These are phyloP conservation scores for Gautieria morchelliformis DNA, from an alignment of 768 basidiomycete genomes.

Conservation along the genomic window DNA sequence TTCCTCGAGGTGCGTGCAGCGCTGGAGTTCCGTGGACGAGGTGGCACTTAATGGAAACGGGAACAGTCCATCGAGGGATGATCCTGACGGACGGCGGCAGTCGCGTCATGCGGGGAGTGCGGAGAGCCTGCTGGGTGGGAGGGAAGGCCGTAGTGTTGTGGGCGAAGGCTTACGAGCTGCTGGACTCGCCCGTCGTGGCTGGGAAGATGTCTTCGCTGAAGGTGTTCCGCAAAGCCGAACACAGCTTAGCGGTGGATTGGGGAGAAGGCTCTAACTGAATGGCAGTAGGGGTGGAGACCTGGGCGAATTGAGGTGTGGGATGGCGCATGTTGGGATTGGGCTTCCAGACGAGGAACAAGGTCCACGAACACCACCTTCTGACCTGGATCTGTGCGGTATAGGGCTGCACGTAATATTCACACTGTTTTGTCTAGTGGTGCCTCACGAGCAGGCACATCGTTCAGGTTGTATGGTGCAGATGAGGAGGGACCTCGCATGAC, in stretches of 20 bases:
- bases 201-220: slow-evolving; percentile 13
- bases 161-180: slow-evolving; percentile 65
- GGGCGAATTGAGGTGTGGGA: not conserved
- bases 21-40: slow-evolving; percentile 36
- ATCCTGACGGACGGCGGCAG: slow-evolving; percentile 38
- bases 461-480: slow-evolving; percentile 23
- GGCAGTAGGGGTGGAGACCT: not conserved
- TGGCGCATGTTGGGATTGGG: not conserved
- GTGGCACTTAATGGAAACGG: not conserved
- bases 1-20: slow-evolving; percentile 37
- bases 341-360: not conserved
- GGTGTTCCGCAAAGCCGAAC: slow-evolving; percentile 51
- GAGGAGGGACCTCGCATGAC: slow-evolving; percentile 27
- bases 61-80: not conserved
- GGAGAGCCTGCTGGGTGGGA: slow-evolving; percentile 42
- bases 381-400: not conserved
- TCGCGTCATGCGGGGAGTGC: slow-evolving; percentile 56
- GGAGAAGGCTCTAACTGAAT: not conserved
- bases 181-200: slow-evolving; percentile 39
- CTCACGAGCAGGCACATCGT: slow-evolving; percentile 22
- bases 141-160: slow-evolving; percentile 41
- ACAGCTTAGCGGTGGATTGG: slow-evolving; percentile 28
- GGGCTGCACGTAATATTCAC: slow-evolving; percentile 3
- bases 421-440: slow-evolving; percentile 10
- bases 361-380: slow-evolving; percentile 15